phyloP scores from a whole-genome alignment of 306 rosid species.

The Castanea mollissima region DNA sequence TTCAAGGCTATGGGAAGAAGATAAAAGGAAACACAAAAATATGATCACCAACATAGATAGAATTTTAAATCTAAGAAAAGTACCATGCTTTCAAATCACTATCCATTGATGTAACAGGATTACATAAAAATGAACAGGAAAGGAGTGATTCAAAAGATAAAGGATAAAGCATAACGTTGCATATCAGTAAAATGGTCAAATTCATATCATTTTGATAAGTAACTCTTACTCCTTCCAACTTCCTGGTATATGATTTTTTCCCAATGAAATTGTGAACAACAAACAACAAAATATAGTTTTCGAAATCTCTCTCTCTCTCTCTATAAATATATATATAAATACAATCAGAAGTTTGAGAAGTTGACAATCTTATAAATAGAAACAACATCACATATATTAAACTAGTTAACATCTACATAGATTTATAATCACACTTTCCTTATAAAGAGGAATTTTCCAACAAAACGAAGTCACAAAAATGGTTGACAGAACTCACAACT shows the following conservation, averaged over 20 bases:
- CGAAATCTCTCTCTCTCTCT: too few relatives aligned
- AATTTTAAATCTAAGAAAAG: background rate
- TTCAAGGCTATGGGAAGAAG: background rate
- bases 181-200: background rate
- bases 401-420: background rate
- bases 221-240: background rate
- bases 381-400: background rate
- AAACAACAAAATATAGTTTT: too few relatives aligned
- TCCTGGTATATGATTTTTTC: background rate
- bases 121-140: background rate
- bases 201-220: background rate
- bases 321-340: too few relatives aligned
- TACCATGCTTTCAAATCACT: background rate
- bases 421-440: background rate
- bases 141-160: background rate
- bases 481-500: slow-evolving; percentile 59
- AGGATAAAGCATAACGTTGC: background rate
- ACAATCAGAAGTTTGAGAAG: background rate
- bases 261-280: too few relatives aligned
- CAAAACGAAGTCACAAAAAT: background rate
- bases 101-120: background rate
- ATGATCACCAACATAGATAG: background rate
- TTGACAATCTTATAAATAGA: background rate
- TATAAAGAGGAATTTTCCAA: background rate
- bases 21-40: background rate